Base-by-base conservation (phyloP, 2,329 filamentous ascomycete genomes). In the Aspergillus luchuensis region DNA sequence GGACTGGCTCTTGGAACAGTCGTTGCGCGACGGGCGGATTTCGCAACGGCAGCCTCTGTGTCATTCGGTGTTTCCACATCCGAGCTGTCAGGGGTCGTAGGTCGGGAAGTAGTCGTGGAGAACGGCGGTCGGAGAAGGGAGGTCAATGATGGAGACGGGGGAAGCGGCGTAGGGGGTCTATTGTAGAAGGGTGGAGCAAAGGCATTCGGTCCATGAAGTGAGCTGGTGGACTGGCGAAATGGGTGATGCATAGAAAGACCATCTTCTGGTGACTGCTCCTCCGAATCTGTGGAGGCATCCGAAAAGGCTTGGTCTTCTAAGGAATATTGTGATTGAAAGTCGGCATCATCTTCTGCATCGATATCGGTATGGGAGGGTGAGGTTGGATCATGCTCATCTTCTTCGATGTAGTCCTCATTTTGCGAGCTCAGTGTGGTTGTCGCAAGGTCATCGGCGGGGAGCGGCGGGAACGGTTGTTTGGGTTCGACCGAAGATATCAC, bases 151-250 rank as follows among this genome's bases (percentile, higher is more conserved):
- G 95, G 95, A 0, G 92, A 97, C 0, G 94, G 94, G 0, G 95
- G 95, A 0, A 98, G 83, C 3, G 95, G 94, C 2, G 92, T 97
- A 0, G 95, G 95, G n/a, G 95, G 95, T 3, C 94, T 88, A 66
- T 96, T 96, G 82, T 99, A 99, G 82, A 98, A 98, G 15, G 95
- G 95, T 25, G 95, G 95, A 10, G 84, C 85, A 74, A 89, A 90
- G 59, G 72, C 76, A 71, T 80, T 78, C 8, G 76, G 73, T 7
- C 77, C 75, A 38, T 78, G 73, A 23, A 80, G 72, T 2, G 78
- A 80, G 53, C 74, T 70, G 28, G 72, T 71, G 5, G 77, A 80
- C 53, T 77, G 77, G 56, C 74, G 72, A 58, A 79, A 77, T 17
- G 76, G 74, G 38, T 72, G 74, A 58, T 74, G 71, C 61, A 75